phyloP scores from a whole-genome alignment of 2,329 filamentous ascomycete species.

The Trichoderma polysporum region DNA sequence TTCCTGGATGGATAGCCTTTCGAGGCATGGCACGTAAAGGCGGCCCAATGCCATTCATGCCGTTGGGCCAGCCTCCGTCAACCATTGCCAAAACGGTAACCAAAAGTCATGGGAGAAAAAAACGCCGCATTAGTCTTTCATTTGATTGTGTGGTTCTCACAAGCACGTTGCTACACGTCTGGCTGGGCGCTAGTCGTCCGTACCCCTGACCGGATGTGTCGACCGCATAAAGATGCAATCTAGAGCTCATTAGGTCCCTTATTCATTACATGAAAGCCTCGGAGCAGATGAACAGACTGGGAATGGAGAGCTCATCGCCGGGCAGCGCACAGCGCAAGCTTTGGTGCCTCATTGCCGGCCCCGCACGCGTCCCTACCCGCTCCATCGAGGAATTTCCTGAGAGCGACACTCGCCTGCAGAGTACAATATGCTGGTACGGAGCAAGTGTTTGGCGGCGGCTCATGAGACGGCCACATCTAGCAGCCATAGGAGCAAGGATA shows the following conservation, averaged over 20 bases:
- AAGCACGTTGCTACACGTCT: not conserved
- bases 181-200: slow-evolving; percentile 1
- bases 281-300: slow-evolving; percentile 18
- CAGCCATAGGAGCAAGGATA: not conserved
- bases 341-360: slow-evolving; percentile 1
- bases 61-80: not conserved
- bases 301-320: slow-evolving; percentile 5
- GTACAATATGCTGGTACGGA: not conserved
- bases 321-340: not conserved
- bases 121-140: not conserved
- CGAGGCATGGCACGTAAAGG: not conserved
- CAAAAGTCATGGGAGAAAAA: not conserved
- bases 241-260: slow-evolving; percentile 13
- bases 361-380: slow-evolving; percentile 8
- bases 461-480: slow-evolving; percentile 21
- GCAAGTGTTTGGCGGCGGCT: slow-evolving; percentile 18
- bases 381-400: slow-evolving; percentile 1
- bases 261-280: slow-evolving; percentile 11
- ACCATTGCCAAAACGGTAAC: slow-evolving; percentile 3
- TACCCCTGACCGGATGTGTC: slow-evolving; percentile 15
- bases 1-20: not conserved
- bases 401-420: not conserved
- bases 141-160: slow-evolving; percentile 3
- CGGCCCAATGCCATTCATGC: slow-evolving; percentile 7
- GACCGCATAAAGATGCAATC: slow-evolving; percentile 17